Evolutionary conservation across 106 monocot species (phyloP).

Genomic region (Dioscorea alata): DNA sequence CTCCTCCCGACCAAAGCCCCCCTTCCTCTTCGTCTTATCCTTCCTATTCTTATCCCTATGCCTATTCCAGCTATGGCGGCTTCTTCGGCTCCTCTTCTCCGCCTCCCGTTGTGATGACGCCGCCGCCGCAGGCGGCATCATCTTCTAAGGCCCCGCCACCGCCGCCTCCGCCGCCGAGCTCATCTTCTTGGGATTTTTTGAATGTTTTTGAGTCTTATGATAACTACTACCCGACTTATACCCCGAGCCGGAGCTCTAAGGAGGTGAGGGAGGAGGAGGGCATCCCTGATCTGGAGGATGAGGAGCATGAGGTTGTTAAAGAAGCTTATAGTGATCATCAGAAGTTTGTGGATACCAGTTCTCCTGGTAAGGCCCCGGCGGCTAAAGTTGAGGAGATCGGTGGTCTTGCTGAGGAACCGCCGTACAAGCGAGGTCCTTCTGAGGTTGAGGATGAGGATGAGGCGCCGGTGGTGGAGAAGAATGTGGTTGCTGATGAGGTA

Average conservation of each 20-base stretch:
- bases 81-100: slow-evolving; percentile 34
- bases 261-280: slow-evolving; percentile 92
- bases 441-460: slow-evolving; percentile 23
- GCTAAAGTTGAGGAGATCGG: slow-evolving; percentile 17
- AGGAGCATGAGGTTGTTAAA: slow-evolving; percentile 55
- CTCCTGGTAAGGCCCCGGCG: slow-evolving; percentile 4
- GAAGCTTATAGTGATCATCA: slow-evolving; percentile 60
- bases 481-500: slow-evolving; percentile 30
- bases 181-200: slow-evolving; percentile 76
- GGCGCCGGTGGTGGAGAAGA: slow-evolving; percentile 42
- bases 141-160: slow-evolving; percentile 4
- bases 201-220: slow-evolving; percentile 63
- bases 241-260: slow-evolving; percentile 71
- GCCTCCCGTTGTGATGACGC: neutral
- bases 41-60: slow-evolving; percentile 9
- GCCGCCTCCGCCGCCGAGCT: slow-evolving; percentile 27
- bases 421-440: slow-evolving; percentile 4
- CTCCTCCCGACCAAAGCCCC: neutral
- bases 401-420: slow-evolving; percentile 16
- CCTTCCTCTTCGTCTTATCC: slow-evolving; percentile 14
- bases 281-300: slow-evolving; percentile 87
- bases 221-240: slow-evolving; percentile 39
- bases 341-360: slow-evolving; percentile 30
- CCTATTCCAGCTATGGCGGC: slow-evolving; percentile 22
- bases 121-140: slow-evolving; percentile 1